Evolutionary conservation across 2,329 filamentous ascomycete genomes (phyloP).

Genomic region (Xenosphaeropsis pyriputrescens): DNA sequence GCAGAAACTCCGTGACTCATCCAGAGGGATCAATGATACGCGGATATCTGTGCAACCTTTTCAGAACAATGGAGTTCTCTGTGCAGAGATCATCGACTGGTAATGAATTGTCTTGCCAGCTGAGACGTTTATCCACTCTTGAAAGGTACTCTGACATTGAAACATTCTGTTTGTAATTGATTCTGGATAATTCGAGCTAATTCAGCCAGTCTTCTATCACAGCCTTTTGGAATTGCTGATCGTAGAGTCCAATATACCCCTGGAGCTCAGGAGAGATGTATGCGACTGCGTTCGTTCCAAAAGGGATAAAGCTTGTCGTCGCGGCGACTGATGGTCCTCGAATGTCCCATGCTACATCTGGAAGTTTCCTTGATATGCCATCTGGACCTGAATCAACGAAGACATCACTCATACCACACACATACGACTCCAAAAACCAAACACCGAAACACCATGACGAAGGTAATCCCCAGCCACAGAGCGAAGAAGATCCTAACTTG

Average conservation of each 20-base stretch:
- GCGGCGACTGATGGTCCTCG: no score
- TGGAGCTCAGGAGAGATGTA: slow-evolving; percentile 37
- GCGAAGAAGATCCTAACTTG: no score
- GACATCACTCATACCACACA: no score
- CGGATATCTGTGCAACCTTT: slow-evolving; percentile 96
- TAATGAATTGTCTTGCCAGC: slow-evolving; percentile 87
- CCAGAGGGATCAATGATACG: slow-evolving; percentile 97
- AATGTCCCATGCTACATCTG: no score
- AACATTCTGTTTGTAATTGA: slow-evolving; percentile 86
- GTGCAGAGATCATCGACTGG: slow-evolving; percentile 97
- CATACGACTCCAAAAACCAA: no score
- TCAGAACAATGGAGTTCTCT: slow-evolving; percentile 93
- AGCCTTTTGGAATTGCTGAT: slow-evolving; percentile 92
- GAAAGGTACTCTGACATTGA: slow-evolving; percentile 96
- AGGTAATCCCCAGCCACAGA: no score
- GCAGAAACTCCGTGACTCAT: slow-evolving; percentile 83
- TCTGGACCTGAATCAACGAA: no score
- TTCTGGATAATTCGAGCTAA: slow-evolving; percentile 83
- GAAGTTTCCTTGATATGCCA: no score
- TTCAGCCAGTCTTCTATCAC: slow-evolving; percentile 98
- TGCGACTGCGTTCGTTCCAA: no score
- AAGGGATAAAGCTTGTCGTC: no score
- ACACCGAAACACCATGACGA: no score
- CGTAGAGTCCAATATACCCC: slow-evolving; percentile 91
- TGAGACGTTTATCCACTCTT: slow-evolving; percentile 83